Evolutionary conservation across 345 rosid genomes (phyloP).

Genomic region (Viola odorata): DNA sequence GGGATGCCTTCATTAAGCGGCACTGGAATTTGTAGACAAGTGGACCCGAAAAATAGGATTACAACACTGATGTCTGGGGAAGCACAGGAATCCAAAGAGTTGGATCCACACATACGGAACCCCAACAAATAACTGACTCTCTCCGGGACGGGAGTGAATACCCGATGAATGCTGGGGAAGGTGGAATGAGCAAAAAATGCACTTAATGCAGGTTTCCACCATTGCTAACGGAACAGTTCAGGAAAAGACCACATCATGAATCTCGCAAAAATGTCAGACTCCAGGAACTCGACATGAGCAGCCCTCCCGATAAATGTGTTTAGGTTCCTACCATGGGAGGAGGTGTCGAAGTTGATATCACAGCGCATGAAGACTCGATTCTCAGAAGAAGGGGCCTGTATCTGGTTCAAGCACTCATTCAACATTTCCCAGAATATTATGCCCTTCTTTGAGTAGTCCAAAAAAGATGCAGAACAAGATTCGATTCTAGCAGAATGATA

Average conservation of each 20-base stretch:
- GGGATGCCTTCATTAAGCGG: too few relatives aligned
- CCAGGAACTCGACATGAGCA: conserved; percentile 89
- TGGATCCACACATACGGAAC: background rate
- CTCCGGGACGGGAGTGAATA: background rate
- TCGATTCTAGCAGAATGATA: conserved; percentile 93
- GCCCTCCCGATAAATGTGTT: conserved; percentile 85
- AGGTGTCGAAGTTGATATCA: conserved; percentile 68
- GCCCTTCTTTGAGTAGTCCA: conserved; percentile 70
- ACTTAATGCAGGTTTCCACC: background rate
- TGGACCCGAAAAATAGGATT: too few relatives aligned
- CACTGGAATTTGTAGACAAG: too few relatives aligned
- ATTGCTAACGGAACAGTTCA: conserved; percentile 46
- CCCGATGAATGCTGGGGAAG: background rate
- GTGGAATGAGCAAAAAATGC: background rate
- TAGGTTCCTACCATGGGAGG: conserved; percentile 68
- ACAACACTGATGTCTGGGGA: background rate
- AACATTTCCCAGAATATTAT: conserved; percentile 80
- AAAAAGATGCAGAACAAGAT: conserved; percentile 62
- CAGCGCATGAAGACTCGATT: conserved; percentile 77
- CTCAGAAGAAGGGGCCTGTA: conserved; percentile 51
- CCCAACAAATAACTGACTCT: background rate
- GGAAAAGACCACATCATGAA: conserved; percentile 93
- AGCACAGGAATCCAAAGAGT: background rate
- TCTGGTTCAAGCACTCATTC: conserved; percentile 75
- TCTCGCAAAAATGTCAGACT: conserved; percentile 67